Conservation (phyloP, 163 green algal species). For the Scenedesmus sp. region DNA sequence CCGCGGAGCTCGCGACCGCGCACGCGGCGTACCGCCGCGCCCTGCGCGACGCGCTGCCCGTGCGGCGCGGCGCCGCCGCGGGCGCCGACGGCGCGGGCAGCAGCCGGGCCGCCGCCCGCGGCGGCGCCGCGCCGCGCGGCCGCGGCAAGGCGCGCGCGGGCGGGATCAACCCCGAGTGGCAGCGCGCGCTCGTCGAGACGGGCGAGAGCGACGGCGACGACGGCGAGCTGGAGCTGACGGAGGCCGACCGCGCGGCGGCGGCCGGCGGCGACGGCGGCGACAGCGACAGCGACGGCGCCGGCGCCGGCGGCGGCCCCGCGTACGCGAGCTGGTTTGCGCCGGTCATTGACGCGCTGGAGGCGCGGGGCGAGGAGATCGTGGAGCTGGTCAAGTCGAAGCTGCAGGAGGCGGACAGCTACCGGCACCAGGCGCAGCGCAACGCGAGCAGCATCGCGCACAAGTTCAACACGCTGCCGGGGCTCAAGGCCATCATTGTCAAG, state of each 20-base stretch:
- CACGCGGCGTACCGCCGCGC: not conserved
- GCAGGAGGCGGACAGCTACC: slow-evolving; percentile 18
- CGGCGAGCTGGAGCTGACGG: not conserved
- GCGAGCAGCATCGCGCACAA: slow-evolving; percentile 44
- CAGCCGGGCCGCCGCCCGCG: slow-evolving; percentile 8
- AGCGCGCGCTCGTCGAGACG: slow-evolving; percentile 11
- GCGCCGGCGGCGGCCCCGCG: not conserved
- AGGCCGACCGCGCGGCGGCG: not conserved
- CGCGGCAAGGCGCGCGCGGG: not conserved
- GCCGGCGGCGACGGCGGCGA: not conserved
- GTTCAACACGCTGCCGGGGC: slow-evolving; percentile 53
- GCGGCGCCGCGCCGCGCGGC: not conserved
- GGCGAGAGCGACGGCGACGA: not conserved
- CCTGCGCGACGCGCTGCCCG: no score
- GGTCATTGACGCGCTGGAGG: slow-evolving; percentile 35
- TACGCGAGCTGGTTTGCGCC: slow-evolving; percentile 41
- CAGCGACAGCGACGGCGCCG: not conserved
- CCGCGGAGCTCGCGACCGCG: not conserved
- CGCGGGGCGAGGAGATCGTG: not conserved
- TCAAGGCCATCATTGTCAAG: slow-evolving; percentile 68
- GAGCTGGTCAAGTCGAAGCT: not conserved
- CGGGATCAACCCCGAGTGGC: not conserved
- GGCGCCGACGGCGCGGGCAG: slow-evolving; percentile 16
- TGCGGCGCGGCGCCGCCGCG: no score
- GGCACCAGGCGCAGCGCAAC: slow-evolving; percentile 42